phyloP scores from a whole-genome alignment of 2,329 filamentous ascomycete species.

The Exophiala lecanii-corni region DNA sequence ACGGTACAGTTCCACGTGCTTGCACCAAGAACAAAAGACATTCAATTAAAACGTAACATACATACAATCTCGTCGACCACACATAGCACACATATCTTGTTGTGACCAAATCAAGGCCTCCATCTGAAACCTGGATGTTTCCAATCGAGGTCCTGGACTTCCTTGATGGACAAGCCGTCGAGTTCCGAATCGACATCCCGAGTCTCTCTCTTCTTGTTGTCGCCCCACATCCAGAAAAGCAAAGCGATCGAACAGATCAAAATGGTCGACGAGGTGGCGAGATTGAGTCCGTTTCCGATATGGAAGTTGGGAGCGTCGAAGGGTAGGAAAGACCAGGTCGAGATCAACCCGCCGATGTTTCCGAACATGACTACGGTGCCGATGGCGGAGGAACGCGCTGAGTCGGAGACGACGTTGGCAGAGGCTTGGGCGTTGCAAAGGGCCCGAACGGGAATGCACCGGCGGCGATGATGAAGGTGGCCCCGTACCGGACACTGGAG shows the following conservation, averaged over 20 bases:
- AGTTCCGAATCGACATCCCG: slow-evolving; percentile 54
- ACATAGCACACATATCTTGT: no score
- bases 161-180: slow-evolving; percentile 47
- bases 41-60: no score
- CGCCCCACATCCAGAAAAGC: slow-evolving; percentile 57
- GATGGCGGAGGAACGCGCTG: slow-evolving; percentile 62
- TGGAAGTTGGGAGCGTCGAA: slow-evolving; percentile 62
- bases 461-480: slow-evolving; percentile 63
- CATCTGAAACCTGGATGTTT: slow-evolving; percentile 62
- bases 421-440: slow-evolving; percentile 64
- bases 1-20: no score
- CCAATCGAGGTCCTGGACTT: slow-evolving; percentile 62
- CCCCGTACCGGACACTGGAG: slow-evolving; percentile 58
- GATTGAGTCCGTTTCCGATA: slow-evolving; percentile 67
- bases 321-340: slow-evolving; percentile 61
- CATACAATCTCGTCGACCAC: no score
- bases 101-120: slow-evolving; percentile 47
- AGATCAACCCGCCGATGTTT: slow-evolving; percentile 65
- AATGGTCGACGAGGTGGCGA: slow-evolving; percentile 56
- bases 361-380: slow-evolving; percentile 67
- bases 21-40: no score
- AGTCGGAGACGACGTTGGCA: slow-evolving; percentile 68
- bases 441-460: slow-evolving; percentile 62
- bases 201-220: slow-evolving; percentile 57
- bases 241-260: slow-evolving; percentile 49